Evolutionary conservation across 768 basidiomycete genomes (phyloP), one percentile per base, ranked within the genome.

Genomic region (Tulasnella sp.): DNA sequence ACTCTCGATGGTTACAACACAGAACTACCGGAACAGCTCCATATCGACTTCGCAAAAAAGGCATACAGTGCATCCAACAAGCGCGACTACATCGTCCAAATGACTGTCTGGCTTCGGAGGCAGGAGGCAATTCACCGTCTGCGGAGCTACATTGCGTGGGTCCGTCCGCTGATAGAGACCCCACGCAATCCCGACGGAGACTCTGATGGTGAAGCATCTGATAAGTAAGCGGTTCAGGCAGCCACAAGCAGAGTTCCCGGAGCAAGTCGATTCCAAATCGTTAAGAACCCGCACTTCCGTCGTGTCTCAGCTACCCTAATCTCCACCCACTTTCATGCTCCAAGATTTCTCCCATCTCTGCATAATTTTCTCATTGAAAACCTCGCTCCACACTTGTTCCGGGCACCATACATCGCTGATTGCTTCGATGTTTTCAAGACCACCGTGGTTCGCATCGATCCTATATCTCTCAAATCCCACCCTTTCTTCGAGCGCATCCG

Each of bases 41-140:
- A 89, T 76, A 88, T 88, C 72, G 84, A 88, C 81, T 85, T 83
- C 68, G 86, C 18, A 82, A 82, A 76, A 85, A 85, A 9, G 71
- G 85, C 85, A 5, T 87, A 82, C 27, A 27, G 82, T 78, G 80
- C 83, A 44, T 83, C 80, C 52, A 83, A 85, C 78, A 21, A 83
- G 40, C 82, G 84, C 44, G 83, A 86, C 21, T 83, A 85, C 72
- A 82, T 79, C 10, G 3, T 27, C 10, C 71, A 78, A 21, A 78
- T 78, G 77, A 72, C 40, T 5, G 24, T 38, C 14, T 78, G 77
- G 77, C 38, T 78, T 16, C 27, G 21, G 12, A 34, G 77, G 18
- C 71, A 78, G n/a, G 77, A 78, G 39, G 76, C 76, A 16, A 21
- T 77, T 19, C 31, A 31, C 24, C 16, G 56, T 5, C 42, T 31